Evolutionary conservation across 1,139 yeast species (phyloP), one percentile per base, ranked within the genome.

Genomic region (Pichia sp.): DNA sequence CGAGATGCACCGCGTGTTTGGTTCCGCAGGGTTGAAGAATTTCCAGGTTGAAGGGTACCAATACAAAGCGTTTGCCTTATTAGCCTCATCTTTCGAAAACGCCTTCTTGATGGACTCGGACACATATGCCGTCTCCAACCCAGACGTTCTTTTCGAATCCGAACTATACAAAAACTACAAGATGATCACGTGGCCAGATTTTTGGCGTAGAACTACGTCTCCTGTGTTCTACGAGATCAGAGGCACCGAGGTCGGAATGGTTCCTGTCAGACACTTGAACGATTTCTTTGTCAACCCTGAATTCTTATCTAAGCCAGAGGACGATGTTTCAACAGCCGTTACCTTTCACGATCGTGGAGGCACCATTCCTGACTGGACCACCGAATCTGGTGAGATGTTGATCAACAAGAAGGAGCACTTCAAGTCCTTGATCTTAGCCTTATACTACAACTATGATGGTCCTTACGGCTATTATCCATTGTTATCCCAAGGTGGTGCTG

Each of bases 161-260:
- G 69, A 70, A 10, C 64, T 78, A 8, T 80, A 54, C 52, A 16
- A 62, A 42, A 56, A 58, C 15, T 57, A 60, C 51, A 54, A 60
- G 19, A 59, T 67, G 64, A 59, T 73, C 30, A 69, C 83, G 6
- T 83, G 88, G 88, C 87, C 88, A 5, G 88, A 83, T 65, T 82
- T 79, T 61, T 83, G 88, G 88, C 73, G 77, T 63, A 73, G 87
- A 59, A 76, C 85, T 1, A 77, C 80, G 1, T 79, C 84, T 2
- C 87, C 87, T 2, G 67, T 67, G 45, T 81, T 73, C 58, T 83
- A 81, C 62, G 76, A 80, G 29, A 73, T 82, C 51, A 78, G 83
- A 4, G 80, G 77, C 4, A 70, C 72, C 26, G 63, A 68, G 46
- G 71, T 76, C 43, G 74, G 72, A 49, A 64, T 65, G 29, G 56